phyloP scores from a whole-genome alignment of 768 basidiomycete genomes.

The Tricholoma hemisulphureum region DNA sequence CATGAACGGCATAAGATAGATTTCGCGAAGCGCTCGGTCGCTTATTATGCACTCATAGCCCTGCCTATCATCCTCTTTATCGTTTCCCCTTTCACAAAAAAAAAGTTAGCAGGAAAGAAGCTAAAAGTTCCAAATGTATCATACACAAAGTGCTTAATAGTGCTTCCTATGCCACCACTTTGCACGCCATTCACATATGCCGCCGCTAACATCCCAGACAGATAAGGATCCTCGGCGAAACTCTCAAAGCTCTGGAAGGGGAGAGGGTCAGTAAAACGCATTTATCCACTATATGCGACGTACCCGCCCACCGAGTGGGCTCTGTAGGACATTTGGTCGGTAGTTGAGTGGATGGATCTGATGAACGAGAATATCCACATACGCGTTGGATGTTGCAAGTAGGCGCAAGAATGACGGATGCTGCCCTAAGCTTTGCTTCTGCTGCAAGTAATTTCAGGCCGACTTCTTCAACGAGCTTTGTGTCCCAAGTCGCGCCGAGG shows the following conservation, averaged over 20 bases:
- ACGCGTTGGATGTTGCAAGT: slow-evolving; percentile 85
- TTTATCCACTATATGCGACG: slow-evolving; percentile 10
- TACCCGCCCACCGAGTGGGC: slow-evolving; percentile 69
- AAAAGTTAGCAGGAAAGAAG: neutral
- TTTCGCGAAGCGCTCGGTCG: slow-evolving; percentile 66
- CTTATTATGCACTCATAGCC: slow-evolving; percentile 66
- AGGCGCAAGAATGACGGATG: slow-evolving; percentile 71
- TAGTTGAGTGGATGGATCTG: neutral
- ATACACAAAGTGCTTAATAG: slow-evolving; percentile 85
- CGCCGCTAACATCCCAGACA: slow-evolving; percentile 69
- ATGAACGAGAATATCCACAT: slow-evolving; percentile 12
- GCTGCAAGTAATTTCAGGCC: slow-evolving; percentile 64
- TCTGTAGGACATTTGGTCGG: slow-evolving; percentile 34
- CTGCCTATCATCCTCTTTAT: slow-evolving; percentile 77
- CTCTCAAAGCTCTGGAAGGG: slow-evolving; percentile 63
- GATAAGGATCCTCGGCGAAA: slow-evolving; percentile 75
- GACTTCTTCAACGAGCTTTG: slow-evolving; percentile 58
- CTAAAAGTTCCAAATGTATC: slow-evolving; percentile 8
- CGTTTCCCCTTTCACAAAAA: slow-evolving; percentile 54
- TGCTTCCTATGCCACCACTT: slow-evolving; percentile 67
- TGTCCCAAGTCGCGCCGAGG: slow-evolving; percentile 73
- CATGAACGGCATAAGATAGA: slow-evolving; percentile 78
- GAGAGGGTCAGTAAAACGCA: neutral
- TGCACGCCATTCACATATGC: slow-evolving; percentile 80
- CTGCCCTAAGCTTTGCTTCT: slow-evolving; percentile 70